Base-by-base conservation (phyloP, 306 rosid genomes). In the Rosa persica region DNA sequence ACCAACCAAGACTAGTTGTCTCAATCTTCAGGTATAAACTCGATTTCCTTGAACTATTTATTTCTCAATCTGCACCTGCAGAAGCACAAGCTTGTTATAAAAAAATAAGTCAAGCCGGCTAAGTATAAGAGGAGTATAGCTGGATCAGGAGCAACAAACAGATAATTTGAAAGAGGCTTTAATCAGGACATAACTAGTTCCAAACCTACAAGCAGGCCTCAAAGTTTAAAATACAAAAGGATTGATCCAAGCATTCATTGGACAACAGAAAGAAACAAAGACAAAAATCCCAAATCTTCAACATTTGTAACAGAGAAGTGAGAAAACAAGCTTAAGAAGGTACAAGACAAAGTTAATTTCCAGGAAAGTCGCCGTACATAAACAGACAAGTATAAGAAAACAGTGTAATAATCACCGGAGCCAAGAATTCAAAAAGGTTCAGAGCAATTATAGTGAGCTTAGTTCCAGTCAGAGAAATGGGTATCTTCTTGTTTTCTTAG, bases 31-130 rank as follows among this genome's bases (percentile, higher is more conserved):
- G 74, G 43, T 27, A 25, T 2, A 54, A 5, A 12, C n/a, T 15
- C 68, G 42, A 30, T 62, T 62, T 30, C 68, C 36, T 77, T 51
- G 15, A 34, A 47, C 10, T 67, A 49, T 34, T 19, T 44, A 16
- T 36, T 70, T n/a, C 72, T 42, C 51, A 60, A 25, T 48, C 17
- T 82, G 69, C 70, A 76, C 79, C 90, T 81, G 76, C 52, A 13
- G 6, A 70, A 70, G 70, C 70, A 78, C 48, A 43, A 67, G 73
- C 58, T 23, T 40, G 75, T 78, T 39, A 16, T 23, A 11, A 20
- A 48, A 8, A 57, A 68, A 75, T 72, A 22, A 65, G 65, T 72
- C 67, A 46, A 75, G 70, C 71, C 46, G 15, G 61, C 70, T 12
- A 34, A 8, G 40, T 58, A 30, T 25, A 58, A 58, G 12, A 8